phyloP scores from a whole-genome alignment of 1,139 yeast species.

The Kazachstania sp. region DNA sequence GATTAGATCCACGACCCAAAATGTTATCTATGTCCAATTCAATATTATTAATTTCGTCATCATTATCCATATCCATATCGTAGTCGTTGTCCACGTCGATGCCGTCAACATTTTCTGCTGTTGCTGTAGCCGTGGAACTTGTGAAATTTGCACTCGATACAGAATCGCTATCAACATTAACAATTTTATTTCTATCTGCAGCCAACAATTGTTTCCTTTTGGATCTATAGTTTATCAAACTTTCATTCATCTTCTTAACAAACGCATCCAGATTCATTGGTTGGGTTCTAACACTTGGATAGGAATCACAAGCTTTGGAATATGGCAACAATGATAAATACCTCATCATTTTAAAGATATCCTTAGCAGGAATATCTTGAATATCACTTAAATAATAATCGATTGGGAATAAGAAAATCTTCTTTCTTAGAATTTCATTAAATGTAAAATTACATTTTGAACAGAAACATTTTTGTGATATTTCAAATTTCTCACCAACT shows the following conservation, averaged over 20 bases:
- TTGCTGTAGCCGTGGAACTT: too few species aligned
- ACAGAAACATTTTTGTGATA: conserved; percentile 32
- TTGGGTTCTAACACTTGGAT: conserved; percentile 36
- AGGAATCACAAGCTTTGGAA: conserved; percentile 36
- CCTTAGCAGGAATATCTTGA: conserved; percentile 29
- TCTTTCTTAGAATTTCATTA: conserved; percentile 26
- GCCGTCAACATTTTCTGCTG: background rate
- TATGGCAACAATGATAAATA: conserved; percentile 33
- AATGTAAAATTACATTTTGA: conserved; percentile 26
- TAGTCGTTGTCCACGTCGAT: background rate
- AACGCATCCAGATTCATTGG: conserved; percentile 32
- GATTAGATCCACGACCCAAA: background rate
- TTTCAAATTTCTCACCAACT: conserved; percentile 18
- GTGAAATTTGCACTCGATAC: background rate
- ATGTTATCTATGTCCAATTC: conserved; percentile 4
- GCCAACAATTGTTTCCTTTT: conserved; percentile 18
- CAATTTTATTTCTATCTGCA: conserved; percentile 1
- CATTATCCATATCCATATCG: conserved; percentile 1
- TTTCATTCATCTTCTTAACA: conserved; percentile 29
- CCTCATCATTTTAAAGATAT: conserved; percentile 32
- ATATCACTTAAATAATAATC: conserved; percentile 27
- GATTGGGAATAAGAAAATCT: conserved; percentile 28
- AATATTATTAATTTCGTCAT: background rate
- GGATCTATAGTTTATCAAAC: conserved; percentile 20
- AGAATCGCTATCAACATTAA: background rate